phyloP scores from a whole-genome alignment of 768 basidiomycete species.

The Hemileccinum impolitum region DNA sequence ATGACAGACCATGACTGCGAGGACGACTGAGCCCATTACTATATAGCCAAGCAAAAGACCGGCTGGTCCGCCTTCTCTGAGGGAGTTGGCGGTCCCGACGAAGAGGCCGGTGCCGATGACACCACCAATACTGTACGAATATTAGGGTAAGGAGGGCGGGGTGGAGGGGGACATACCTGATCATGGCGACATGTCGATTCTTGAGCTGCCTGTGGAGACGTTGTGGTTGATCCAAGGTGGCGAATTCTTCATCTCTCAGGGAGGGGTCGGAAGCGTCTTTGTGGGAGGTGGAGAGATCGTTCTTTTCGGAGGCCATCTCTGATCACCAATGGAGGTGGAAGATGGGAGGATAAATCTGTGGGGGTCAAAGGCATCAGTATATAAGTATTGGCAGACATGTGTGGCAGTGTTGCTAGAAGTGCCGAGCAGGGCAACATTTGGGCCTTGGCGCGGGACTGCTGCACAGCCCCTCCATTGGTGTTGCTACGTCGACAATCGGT shows the following conservation, averaged over 20 bases:
- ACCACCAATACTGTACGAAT: conserved; percentile 50
- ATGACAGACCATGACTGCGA: conserved; percentile 60
- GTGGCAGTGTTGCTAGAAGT: conserved; percentile 2
- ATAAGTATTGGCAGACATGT: not conserved
- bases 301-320: conserved; percentile 24
- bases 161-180: conserved; percentile 44
- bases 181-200: conserved; percentile 81
- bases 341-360: too few relatives aligned
- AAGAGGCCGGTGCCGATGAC: conserved; percentile 62
- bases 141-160: not conserved
- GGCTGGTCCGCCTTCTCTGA: conserved; percentile 61
- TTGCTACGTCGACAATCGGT: too few relatives aligned
- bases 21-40: conserved; percentile 63
- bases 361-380: too few relatives aligned
- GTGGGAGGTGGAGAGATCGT: not conserved
- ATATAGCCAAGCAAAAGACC: conserved; percentile 73
- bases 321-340: not conserved
- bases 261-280: conserved; percentile 16
- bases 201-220: conserved; percentile 60
- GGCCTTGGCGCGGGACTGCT: too few relatives aligned
- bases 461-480: too few relatives aligned
- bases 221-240: not conserved
- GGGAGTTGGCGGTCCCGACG: conserved; percentile 55
- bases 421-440: too few relatives aligned
- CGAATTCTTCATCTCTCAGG: conserved; percentile 21